Conservation (phyloP, 116 monocot genomes). For the Papilionanthe hybrid region DNA sequence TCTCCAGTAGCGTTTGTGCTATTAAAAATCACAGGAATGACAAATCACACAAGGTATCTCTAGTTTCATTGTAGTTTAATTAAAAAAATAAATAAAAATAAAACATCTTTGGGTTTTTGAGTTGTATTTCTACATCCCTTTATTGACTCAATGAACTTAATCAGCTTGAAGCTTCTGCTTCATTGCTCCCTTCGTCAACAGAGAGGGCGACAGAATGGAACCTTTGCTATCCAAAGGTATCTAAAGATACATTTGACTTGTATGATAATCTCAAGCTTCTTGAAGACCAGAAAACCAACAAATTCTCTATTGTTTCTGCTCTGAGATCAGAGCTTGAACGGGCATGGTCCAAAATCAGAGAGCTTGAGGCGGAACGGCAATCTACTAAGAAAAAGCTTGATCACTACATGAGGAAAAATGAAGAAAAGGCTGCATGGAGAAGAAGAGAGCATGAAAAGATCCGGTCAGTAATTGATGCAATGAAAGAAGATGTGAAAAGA, state of each 20-base stretch:
- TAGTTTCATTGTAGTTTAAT: background rate
- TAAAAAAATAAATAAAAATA: background rate
- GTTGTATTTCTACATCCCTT: background rate
- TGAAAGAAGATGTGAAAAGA: slow-evolving; percentile 65
- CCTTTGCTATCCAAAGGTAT: slow-evolving; percentile 26
- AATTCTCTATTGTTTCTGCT: slow-evolving; percentile 24
- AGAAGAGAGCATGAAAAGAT: slow-evolving; percentile 57
- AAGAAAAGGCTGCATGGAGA: slow-evolving; percentile 39
- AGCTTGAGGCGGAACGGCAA: slow-evolving; percentile 52
- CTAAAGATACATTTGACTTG: slow-evolving; percentile 23
- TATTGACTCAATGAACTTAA: background rate
- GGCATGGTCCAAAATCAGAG: slow-evolving; percentile 33
- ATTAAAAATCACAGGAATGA: slow-evolving; percentile 17
- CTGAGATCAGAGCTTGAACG: slow-evolving; percentile 53
- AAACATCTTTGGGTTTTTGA: background rate
- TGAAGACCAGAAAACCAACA: slow-evolving; percentile 29
- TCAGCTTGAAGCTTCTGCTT: slow-evolving; percentile 40
- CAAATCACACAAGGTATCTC: slow-evolving; percentile 19
- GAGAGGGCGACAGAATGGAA: slow-evolving; percentile 85
- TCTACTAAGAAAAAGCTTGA: slow-evolving; percentile 60
- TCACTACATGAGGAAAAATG: slow-evolving; percentile 48
- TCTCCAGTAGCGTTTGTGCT: slow-evolving; percentile 8
- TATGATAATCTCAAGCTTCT: slow-evolving; percentile 40
- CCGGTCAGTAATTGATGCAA: slow-evolving; percentile 39
- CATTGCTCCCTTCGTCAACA: slow-evolving; percentile 32